Conservation (phyloP, 441 rosid genomes). For the Corymbia calophylla region DNA sequence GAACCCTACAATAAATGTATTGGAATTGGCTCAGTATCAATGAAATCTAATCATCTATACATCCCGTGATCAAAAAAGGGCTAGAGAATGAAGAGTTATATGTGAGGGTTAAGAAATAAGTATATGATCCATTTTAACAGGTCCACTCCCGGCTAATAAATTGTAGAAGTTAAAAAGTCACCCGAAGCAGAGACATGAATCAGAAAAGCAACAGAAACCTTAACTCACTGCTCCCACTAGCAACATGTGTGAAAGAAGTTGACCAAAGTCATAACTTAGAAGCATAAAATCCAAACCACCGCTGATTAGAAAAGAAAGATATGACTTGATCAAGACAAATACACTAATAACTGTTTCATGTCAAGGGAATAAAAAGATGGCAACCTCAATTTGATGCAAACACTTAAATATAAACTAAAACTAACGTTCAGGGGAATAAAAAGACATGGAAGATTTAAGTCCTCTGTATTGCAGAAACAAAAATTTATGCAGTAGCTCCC, state of each 20-base stretch:
- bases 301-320: not conserved
- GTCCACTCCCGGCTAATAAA: not conserved
- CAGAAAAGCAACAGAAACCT: not conserved
- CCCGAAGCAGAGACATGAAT: not conserved
- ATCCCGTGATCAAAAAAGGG: not conserved
- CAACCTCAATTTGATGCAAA: not conserved
- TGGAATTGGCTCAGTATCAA: not conserved
- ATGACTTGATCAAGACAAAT: not conserved
- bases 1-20: no score
- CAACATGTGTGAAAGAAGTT: not conserved
- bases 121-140: not conserved
- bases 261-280: not conserved
- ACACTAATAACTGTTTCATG: not conserved
- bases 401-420: not conserved
- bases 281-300: not conserved
- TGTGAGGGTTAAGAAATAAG: not conserved
- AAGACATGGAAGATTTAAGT: not conserved
- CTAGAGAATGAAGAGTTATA: not conserved
- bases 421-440: not conserved
- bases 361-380: not conserved
- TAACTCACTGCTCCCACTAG: not conserved
- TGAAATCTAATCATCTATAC: not conserved
- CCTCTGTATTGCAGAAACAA: not conserved
- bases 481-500: constrained; percentile 16
- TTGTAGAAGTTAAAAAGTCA: not conserved